These are phyloP conservation scores for Colletotrichum sp. DNA, from an alignment of 2,329 filamentous ascomycete genomes.

Conservation along the genomic window DNA sequence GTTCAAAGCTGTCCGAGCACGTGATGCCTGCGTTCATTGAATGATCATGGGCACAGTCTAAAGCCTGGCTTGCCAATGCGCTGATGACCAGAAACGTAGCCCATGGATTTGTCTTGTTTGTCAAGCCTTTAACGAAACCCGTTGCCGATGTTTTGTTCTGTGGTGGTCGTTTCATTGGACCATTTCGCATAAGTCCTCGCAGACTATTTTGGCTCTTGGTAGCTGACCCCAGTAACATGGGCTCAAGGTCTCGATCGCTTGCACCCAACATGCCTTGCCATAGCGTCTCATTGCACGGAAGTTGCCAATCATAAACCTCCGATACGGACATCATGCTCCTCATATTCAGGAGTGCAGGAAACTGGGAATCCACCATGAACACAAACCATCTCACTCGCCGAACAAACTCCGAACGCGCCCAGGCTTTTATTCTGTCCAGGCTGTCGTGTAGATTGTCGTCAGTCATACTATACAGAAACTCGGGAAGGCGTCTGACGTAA, in stretches of 20 bases:
- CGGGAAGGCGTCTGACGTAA: background rate
- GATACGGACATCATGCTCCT: background rate
- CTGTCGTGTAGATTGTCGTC: background rate
- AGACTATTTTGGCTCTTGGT: background rate
- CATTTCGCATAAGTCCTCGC: background rate
- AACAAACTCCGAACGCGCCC: background rate
- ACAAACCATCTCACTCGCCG: conserved; percentile 5
- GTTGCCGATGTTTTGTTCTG: background rate
- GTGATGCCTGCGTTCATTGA: background rate
- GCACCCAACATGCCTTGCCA: background rate
- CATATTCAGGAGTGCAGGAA: background rate
- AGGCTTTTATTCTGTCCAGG: background rate
- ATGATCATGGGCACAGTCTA: conserved; percentile 4
- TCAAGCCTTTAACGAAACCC: background rate
- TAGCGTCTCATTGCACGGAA: background rate
- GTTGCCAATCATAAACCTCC: background rate
- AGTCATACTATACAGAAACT: background rate
- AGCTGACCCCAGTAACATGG: background rate
- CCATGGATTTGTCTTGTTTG: background rate
- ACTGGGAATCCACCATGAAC: conserved; percentile 5
- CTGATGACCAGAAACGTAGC: background rate
- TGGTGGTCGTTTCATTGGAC: background rate
- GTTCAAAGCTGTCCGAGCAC: background rate
- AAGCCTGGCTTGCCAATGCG: background rate
- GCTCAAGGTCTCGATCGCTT: background rate